Percentiles rank a stretch among this genome's conserved stretches.
Evolutionary conservation across 1,284 basidiomycete genomes (phyloP).

Genomic region (Boletus calvinii): DNA sequence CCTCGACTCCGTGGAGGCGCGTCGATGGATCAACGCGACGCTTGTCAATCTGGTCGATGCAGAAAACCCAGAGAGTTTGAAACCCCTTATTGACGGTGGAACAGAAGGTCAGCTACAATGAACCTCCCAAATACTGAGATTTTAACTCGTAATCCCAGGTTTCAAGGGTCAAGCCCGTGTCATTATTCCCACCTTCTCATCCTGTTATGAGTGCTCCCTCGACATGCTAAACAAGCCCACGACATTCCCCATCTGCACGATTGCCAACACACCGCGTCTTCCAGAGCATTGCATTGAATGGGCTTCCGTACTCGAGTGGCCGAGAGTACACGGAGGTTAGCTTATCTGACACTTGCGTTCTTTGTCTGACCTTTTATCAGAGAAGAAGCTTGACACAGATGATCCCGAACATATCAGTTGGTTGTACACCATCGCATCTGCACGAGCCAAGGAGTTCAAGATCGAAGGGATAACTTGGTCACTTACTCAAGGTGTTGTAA

Average conservation of each 20-base stretch:
- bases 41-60: slow-evolving; percentile 92
- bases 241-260: slow-evolving; percentile 97
- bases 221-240: slow-evolving; percentile 99
- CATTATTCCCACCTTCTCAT: slow-evolving; percentile 92
- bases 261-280: slow-evolving; percentile 96
- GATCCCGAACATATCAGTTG: slow-evolving; percentile 96
- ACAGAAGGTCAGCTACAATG: slow-evolving; percentile 75
- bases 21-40: slow-evolving; percentile 98
- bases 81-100: slow-evolving; percentile 98
- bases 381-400: slow-evolving; percentile 94
- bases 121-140: not conserved
- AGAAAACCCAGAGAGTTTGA: slow-evolving; percentile 89
- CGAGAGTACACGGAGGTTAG: slow-evolving; percentile 82
- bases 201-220: slow-evolving; percentile 97
- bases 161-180: slow-evolving; percentile 99
- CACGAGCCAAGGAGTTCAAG: slow-evolving; percentile 88
- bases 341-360: not conserved
- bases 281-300: slow-evolving; percentile 99
- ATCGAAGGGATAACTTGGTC: slow-evolving; percentile 99
- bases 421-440: slow-evolving; percentile 80
- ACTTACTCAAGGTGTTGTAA: slow-evolving; percentile 97
- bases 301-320: slow-evolving; percentile 99
- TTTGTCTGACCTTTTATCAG: slow-evolving; percentile 40
- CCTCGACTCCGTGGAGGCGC: slow-evolving; percentile 95
- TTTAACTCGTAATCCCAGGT: slow-evolving; percentile 47